These are phyloP conservation scores for Monosiga brevicollis DNA, from an alignment of 78 protist species.

Conservation along the genomic window DNA sequence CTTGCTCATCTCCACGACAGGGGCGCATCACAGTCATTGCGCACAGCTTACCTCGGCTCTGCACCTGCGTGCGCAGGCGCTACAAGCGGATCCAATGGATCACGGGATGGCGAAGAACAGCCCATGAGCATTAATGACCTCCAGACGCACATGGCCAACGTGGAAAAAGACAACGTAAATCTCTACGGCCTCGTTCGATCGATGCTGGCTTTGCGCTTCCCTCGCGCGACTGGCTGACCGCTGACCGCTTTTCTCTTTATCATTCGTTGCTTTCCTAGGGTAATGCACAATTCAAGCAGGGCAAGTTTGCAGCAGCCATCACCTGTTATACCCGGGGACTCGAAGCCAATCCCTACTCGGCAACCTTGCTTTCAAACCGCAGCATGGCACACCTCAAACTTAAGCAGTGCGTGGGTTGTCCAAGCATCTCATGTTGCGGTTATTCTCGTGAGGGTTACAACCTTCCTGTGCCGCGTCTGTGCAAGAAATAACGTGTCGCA, in stretches of 20 bases:
- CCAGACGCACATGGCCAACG: background rate
- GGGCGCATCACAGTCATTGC: background rate
- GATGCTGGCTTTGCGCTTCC: background rate
- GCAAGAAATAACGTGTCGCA: background rate
- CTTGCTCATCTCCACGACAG: background rate
- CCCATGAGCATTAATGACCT: no score
- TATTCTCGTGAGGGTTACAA: background rate
- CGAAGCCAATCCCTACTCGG: constrained; percentile 3
- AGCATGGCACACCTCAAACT: constrained; percentile 14
- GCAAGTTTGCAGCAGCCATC: constrained; percentile 7
- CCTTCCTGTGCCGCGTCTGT: background rate
- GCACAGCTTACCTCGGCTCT: background rate
- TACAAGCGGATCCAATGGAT: background rate
- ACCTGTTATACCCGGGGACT: constrained; percentile 1
- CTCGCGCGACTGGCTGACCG: background rate
- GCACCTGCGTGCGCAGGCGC: background rate
- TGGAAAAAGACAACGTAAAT: background rate
- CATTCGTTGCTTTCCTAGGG: background rate
- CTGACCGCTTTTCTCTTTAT: background rate
- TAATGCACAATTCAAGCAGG: constrained; percentile 2
- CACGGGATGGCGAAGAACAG: background rate
- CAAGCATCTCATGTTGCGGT: background rate
- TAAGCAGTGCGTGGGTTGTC: background rate
- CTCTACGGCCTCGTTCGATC: background rate
- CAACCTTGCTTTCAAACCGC: background rate